Base-by-base conservation (phyloP, 208 protist species). In the Herpetomonas samuelpessoai region DNA sequence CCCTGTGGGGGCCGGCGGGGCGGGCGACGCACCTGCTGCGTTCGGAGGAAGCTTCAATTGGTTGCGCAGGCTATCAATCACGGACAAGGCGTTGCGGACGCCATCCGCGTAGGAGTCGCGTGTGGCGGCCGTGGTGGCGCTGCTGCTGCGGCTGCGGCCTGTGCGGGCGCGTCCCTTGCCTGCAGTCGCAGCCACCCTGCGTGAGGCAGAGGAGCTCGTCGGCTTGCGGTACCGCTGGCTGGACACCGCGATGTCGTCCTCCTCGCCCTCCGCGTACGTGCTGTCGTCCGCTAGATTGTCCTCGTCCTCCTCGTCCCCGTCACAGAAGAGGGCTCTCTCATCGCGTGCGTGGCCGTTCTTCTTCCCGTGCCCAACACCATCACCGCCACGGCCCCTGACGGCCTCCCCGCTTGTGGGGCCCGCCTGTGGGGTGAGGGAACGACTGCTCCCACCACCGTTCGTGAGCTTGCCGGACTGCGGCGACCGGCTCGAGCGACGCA, bases 11-110 rank as follows among this genome's bases (percentile, higher is more conserved):
- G n/a, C n/a, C n/a, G n/a, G 73, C 49, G 7, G 50, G 44, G 22
- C 59, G 68, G n/a, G 16, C 14, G 24, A 16, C 44, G 28, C 60
- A 52, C 31, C 39, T 31, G 24, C 31, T 16, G 24, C 29, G 29
- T 39, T 51, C 48, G 38, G 53, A 6, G 7, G 65, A 3, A 47
- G 61, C 56, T 68, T 60, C 47, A 91, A 64, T 61, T 77, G 75
- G 39, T 61, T 72, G 22, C 76, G 74, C 3, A 91, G 65, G 25
- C 75, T 65, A 22, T 85, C 74, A 4, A 92, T 48, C 28, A 92
- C 81, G 18, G 76, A 85, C 38, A 92, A 67, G n/a, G 81, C 85
- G 24, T 79, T 83, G n/a, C 60, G 76, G 6, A 92, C 81, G 12
- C 78, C 78, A 22, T 83, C 76, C 1, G 80, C 66, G 39, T 83